These are phyloP conservation scores for Agrocybe pediades DNA, from an alignment of 768 basidiomycete species.

Conservation along the genomic window DNA sequence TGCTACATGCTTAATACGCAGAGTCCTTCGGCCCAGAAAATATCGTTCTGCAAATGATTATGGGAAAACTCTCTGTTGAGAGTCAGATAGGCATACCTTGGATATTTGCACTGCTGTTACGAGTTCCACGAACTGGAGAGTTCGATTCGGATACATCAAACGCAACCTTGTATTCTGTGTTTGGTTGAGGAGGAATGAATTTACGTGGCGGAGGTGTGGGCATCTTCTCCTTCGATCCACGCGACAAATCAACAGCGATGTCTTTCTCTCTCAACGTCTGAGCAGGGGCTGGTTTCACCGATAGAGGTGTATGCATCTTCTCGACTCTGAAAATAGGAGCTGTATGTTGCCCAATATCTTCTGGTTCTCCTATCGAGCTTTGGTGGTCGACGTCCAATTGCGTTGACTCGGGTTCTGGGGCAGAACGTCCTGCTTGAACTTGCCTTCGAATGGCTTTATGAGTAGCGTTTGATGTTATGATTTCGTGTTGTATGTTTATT, in stretches of 20 bases:
- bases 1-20: background rate
- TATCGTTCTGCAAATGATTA: background rate
- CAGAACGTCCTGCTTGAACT: too few species aligned
- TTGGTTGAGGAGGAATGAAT: background rate
- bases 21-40: background rate
- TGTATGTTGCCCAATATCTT: too few species aligned
- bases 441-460: too few species aligned
- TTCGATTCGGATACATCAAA: background rate
- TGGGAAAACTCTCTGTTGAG: too few species aligned
- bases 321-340: too few species aligned
- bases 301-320: too few species aligned
- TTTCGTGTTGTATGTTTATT: too few species aligned
- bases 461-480: too few species aligned
- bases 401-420: too few species aligned
- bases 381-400: too few species aligned
- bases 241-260: background rate
- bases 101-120: background rate
- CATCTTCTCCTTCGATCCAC: background rate
- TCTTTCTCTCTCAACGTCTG: background rate
- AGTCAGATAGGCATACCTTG: too few species aligned
- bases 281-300: background rate
- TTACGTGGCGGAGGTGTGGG: background rate
- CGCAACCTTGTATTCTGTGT: background rate
- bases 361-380: too few species aligned
- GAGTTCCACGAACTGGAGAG: background rate